phyloP scores from a whole-genome alignment of 306 rosid species.

The Dalbergia cochinchinensis region DNA sequence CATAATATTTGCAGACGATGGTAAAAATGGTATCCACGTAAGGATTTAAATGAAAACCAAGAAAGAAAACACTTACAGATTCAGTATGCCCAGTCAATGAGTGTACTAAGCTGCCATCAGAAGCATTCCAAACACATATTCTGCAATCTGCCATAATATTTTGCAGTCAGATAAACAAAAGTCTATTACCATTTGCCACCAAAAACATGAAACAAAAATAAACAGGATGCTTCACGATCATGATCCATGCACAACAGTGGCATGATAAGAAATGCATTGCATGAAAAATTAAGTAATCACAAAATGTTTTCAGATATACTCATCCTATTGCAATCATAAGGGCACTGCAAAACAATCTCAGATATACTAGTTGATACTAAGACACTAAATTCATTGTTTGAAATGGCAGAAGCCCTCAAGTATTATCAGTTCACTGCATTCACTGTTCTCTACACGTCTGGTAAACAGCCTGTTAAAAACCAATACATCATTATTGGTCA shows the following conservation, averaged over 20 bases:
- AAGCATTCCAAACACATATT: conserved; percentile 99
- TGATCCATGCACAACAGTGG: not conserved
- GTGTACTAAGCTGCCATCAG: conserved; percentile 98
- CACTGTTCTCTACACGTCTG: not conserved
- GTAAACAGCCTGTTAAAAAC: not conserved
- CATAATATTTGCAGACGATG: conserved; percentile 15
- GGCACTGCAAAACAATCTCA: not conserved
- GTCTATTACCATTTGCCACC: conserved; percentile 7
- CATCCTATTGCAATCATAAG: conserved; percentile 35
- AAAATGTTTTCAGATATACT: conserved; percentile 13
- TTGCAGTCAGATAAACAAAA: conserved; percentile 37
- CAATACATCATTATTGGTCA: not conserved
- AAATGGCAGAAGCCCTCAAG: conserved; percentile 15
- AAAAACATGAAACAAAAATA: conserved; percentile 40
- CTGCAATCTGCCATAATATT: conserved; percentile 82
- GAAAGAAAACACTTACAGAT: conserved; percentile 75
- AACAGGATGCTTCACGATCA: conserved; percentile 30
- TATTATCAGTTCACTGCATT: not conserved
- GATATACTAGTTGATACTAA: conserved; percentile 6
- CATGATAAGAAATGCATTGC: conserved; percentile 31
- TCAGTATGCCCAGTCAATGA: conserved; percentile 95
- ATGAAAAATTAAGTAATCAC: not conserved
- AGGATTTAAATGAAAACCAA: conserved; percentile 33
- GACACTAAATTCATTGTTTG: not conserved
- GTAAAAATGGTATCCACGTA: conserved; percentile 7